Conservation (phyloP, 2,329 filamentous ascomycete species). For the Alternaria gansuensis region DNA sequence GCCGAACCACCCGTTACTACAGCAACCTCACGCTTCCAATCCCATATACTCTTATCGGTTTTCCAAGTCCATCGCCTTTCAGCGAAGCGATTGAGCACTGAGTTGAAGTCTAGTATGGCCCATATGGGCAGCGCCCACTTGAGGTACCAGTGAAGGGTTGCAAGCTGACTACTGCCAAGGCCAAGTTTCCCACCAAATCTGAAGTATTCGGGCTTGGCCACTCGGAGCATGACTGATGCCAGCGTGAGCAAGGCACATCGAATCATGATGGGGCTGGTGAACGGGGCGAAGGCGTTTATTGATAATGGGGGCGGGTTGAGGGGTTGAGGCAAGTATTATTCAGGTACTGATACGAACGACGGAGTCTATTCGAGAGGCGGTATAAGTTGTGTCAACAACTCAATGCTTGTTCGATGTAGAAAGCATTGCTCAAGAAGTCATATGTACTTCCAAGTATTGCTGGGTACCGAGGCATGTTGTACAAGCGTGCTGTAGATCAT, state of each 20-base stretch:
- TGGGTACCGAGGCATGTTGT: constrained; percentile 4
- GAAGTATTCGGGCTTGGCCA: constrained; percentile 36
- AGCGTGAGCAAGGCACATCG: constrained; percentile 31
- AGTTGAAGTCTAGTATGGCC: constrained; percentile 40
- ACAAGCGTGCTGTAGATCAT: constrained; percentile 14
- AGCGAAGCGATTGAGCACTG: constrained; percentile 43
- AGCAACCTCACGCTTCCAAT: constrained; percentile 46
- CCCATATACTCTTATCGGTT: constrained; percentile 41
- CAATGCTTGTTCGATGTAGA: not conserved
- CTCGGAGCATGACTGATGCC: constrained; percentile 30
- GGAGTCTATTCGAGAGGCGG: not conserved
- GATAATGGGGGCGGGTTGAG: constrained; percentile 9
- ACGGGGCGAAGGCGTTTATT: constrained; percentile 10
- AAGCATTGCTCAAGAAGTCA: not conserved
- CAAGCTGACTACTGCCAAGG: constrained; percentile 38
- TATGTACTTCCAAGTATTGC: not conserved
- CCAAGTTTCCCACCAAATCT: constrained; percentile 24
- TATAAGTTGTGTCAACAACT: not conserved
- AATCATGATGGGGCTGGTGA: constrained; percentile 28
- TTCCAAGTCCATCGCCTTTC: constrained; percentile 54
- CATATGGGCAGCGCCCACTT: constrained; percentile 40
- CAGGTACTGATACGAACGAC: constrained; percentile 2
- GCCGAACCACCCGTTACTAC: constrained; percentile 51
- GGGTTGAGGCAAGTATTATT: constrained; percentile 17
- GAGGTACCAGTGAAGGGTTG: constrained; percentile 35